Conservation (phyloP, 2,329 filamentous ascomycete species). For the Colletotrichum limetticola region DNA sequence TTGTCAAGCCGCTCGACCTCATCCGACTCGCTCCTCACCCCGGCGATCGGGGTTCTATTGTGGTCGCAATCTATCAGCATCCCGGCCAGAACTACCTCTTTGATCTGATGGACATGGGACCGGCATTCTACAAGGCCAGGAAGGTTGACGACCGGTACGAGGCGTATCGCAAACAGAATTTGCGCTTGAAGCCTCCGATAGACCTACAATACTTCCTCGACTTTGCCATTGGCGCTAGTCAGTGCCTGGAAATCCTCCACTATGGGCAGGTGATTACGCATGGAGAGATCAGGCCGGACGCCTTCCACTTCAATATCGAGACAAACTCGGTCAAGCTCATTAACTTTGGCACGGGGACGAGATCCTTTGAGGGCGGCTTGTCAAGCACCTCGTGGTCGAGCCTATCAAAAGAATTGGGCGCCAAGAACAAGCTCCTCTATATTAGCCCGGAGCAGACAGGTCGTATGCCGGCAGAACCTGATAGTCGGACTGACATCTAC, state of each 20-base stretch:
- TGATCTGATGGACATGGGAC: slow-evolving; percentile 80
- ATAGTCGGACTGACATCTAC: slow-evolving; percentile 93
- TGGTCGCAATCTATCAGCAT: slow-evolving; percentile 84
- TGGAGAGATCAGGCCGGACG: slow-evolving; percentile 89
- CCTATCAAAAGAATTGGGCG: slow-evolving; percentile 84
- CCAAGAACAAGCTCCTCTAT: slow-evolving; percentile 89
- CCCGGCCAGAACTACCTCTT: slow-evolving; percentile 79
- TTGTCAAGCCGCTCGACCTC: slow-evolving; percentile 83
- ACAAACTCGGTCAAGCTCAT: slow-evolving; percentile 80
- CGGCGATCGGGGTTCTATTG: slow-evolving; percentile 75
- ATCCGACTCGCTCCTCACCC: slow-evolving; percentile 75
- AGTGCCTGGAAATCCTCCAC: slow-evolving; percentile 91
- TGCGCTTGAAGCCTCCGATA: slow-evolving; percentile 67
- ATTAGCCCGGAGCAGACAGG: slow-evolving; percentile 97
- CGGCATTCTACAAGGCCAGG: slow-evolving; percentile 72
- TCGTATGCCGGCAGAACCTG: slow-evolving; percentile 90
- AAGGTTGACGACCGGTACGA: slow-evolving; percentile 64
- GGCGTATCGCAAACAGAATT: slow-evolving; percentile 54
- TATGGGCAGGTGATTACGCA: slow-evolving; percentile 88
- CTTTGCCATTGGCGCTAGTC: slow-evolving; percentile 88
- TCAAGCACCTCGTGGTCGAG: slow-evolving; percentile 87
- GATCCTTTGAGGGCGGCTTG: slow-evolving; percentile 91
- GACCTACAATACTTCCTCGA: slow-evolving; percentile 83
- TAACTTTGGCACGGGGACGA: slow-evolving; percentile 86
- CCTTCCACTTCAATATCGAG: slow-evolving; percentile 85